phyloP scores from a whole-genome alignment of 2,329 filamentous ascomycete species.

The Cercospora sesami region DNA sequence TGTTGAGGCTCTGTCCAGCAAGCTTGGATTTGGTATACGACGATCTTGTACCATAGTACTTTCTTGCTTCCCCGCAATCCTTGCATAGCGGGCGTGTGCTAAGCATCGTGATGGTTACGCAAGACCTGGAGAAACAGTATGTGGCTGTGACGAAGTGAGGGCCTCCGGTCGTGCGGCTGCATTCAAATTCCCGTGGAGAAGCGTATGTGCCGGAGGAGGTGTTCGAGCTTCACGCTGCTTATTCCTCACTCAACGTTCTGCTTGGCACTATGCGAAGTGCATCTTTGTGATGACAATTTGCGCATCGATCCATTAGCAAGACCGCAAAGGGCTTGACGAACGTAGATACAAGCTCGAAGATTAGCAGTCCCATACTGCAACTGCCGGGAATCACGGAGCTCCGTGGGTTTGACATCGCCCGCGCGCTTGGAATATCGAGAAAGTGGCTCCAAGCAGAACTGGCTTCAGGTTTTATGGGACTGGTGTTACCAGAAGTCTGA shows the following conservation, averaged over 20 bases:
- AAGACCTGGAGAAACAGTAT: neutral
- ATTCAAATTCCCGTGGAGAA: neutral
- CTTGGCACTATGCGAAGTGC: neutral
- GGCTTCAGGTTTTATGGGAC: neutral
- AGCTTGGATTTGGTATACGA: neutral
- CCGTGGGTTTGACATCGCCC: neutral
- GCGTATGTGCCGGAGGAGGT: neutral
- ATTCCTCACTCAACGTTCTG: neutral
- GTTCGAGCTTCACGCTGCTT: neutral
- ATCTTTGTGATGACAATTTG: neutral
- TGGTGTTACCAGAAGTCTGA: neutral
- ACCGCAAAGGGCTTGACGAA: neutral
- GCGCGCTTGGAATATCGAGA: neutral
- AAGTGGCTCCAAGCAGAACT: neutral
- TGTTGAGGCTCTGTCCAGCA: neutral
- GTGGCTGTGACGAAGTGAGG: neutral
- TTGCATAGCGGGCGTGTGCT: neutral
- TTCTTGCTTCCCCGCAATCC: slow-evolving; percentile 1
- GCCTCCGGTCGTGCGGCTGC: neutral
- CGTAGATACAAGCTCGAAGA: neutral
- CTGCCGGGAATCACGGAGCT: neutral
- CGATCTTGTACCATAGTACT: neutral
- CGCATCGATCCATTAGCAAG: neutral
- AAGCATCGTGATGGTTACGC: slow-evolving; percentile 1
- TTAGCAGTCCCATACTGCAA: neutral